Conservation (phyloP, 2,329 filamentous ascomycete genomes). For the Colletotrichum echinochloae region DNA sequence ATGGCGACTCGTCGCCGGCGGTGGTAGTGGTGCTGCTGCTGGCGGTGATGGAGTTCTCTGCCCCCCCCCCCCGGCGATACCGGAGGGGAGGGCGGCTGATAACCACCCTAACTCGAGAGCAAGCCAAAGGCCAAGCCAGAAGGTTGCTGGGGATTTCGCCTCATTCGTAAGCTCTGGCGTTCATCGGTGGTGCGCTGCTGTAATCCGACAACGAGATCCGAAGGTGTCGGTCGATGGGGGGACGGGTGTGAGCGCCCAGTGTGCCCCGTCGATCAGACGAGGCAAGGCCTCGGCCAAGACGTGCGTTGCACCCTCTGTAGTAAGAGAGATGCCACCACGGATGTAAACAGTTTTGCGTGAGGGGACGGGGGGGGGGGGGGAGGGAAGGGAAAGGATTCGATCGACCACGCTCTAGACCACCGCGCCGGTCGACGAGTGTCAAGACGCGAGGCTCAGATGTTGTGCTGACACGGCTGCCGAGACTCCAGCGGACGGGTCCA, state of each 20-base stretch:
- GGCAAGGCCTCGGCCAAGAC: slow-evolving; percentile 11
- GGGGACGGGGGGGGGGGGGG: background rate
- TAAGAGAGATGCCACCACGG: background rate
- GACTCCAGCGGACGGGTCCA: slow-evolving; percentile 24
- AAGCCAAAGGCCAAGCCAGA: background rate
- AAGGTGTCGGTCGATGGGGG: slow-evolving; percentile 2
- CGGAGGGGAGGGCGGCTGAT: background rate
- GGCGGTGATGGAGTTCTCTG: slow-evolving; percentile 2
- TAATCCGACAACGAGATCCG: slow-evolving; percentile 6
- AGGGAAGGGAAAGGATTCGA: slow-evolving; percentile 1
- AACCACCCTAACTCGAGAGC: background rate
- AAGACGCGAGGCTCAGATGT: slow-evolving; percentile 15
- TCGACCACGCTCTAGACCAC: slow-evolving; percentile 29
- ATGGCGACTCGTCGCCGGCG: background rate
- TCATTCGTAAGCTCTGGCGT: slow-evolving; percentile 5
- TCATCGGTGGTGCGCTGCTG: background rate
- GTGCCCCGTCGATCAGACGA: slow-evolving; percentile 25
- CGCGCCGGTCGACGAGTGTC: background rate
- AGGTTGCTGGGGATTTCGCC: slow-evolving; percentile 2
- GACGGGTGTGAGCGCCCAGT: slow-evolving; percentile 1
- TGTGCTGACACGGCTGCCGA: slow-evolving; percentile 12
- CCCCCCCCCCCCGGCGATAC: background rate
- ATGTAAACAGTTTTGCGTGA: background rate
- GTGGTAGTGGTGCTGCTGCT: too few relatives aligned
- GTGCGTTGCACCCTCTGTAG: background rate